Percentiles rank a stretch among this genome's conserved stretches.
Evolutionary conservation across 768 basidiomycete species (phyloP).

Genomic region (Suillus subluteus): DNA sequence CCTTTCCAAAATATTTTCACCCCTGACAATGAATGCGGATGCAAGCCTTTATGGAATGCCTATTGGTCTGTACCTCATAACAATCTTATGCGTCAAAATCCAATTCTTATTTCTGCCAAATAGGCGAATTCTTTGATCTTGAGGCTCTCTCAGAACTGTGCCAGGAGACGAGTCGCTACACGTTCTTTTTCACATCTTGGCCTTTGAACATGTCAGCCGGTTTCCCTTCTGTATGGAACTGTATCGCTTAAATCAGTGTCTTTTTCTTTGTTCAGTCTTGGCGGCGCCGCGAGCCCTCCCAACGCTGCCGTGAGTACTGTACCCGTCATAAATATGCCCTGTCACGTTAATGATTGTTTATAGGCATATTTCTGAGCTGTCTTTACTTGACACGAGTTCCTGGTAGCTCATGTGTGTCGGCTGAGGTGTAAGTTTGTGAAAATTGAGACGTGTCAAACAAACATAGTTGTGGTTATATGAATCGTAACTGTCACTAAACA

Average conservation of each 20-base stretch:
- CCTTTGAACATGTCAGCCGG: conserved; percentile 66
- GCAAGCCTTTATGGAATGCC: conserved; percentile 74
- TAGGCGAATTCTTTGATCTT: conserved; percentile 75
- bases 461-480: conserved; percentile 5
- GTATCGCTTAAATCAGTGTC: conserved; percentile 3
- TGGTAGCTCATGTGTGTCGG: conserved; percentile 5
- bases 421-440: conserved; percentile 9
- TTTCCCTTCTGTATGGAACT: conserved; percentile 11
- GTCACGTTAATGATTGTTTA: conserved; percentile 9
- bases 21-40: background rate
- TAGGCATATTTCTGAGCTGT: conserved; percentile 33
- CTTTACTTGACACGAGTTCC: conserved; percentile 5
- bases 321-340: background rate
- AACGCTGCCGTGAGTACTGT: conserved; percentile 64
- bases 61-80: conserved; percentile 46
- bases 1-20: background rate
- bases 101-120: background rate
- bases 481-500: background rate
- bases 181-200: conserved; percentile 80
- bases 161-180: conserved; percentile 60
- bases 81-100: conserved; percentile 5
- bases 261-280: conserved; percentile 42
- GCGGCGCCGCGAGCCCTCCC: conserved; percentile 70
- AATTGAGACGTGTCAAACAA: conserved; percentile 3
- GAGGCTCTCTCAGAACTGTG: conserved; percentile 62